Evolutionary conservation across 176 grass and related monocot species (phyloP), one percentile per base, ranked within the genome.

Genomic region (Zea luxurians): DNA sequence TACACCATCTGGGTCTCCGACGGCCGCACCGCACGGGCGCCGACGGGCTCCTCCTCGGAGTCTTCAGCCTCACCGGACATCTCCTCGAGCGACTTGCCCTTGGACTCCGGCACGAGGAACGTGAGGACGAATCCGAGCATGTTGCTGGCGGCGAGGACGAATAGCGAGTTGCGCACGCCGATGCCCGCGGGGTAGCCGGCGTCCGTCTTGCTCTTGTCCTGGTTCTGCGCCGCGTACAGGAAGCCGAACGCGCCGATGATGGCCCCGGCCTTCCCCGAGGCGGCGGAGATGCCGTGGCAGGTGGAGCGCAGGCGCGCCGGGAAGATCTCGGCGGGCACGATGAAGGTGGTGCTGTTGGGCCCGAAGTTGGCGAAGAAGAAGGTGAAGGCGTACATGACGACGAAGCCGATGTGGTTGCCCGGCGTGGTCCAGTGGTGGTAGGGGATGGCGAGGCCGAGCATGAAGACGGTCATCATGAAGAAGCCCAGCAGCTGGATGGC

Each of bases 231-330:
- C 2, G 89, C 66, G 48, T 88, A 91, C 7, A 91, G 57, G 78
- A 91, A 91, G 17, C 89, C 89, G 52, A 85, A 91, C 36, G 87
- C 76, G 0, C 90, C 87, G 36, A 93, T 1, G 73, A 93, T 93
- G 34, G 90, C 87, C 0, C 90, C 87, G 1, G 87, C 90, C 90
- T 93, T 89, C 0, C 90, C 86, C 0, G 75, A 64, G 0, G 90
- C 90, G 6, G 90, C 90, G 0, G 90, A 93, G 20, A 93, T 91
- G 45, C 91, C 92, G n/a, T 91, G 91, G 83, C 91, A 94, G 35
- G 91, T 91, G 0, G 91, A 94, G 11, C 86, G 44, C n/a, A 94
- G 88, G 40, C 91, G 10, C 50, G 86, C 88, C 58, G 74, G 80
- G 86, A 77, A 95, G 63, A 95, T 83, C 84, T 95, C 92, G 1